These are phyloP conservation scores for Cyclocybe aegerita DNA, from an alignment of 768 basidiomycete species.

Conservation along the genomic window DNA sequence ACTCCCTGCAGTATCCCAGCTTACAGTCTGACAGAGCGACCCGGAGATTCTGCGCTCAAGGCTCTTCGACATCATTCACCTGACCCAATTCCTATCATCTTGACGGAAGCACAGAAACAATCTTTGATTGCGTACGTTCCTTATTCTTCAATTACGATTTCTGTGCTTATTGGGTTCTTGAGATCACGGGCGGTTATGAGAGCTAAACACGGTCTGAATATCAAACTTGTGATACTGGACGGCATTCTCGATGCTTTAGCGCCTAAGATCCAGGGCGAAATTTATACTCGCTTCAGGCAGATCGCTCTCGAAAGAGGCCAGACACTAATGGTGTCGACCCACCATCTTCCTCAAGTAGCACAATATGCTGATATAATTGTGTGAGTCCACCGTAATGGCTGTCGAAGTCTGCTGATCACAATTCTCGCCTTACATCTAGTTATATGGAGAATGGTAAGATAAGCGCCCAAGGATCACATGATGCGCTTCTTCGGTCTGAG, in stretches of 20 bases:
- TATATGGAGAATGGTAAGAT: conserved; percentile 37
- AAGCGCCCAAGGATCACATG: conserved; percentile 33
- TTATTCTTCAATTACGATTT: no score
- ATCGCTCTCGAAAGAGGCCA: conserved; percentile 33
- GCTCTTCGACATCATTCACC: conserved; percentile 24
- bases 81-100: conserved; percentile 14
- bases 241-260: conserved; percentile 53
- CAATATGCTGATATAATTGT: conserved; percentile 48
- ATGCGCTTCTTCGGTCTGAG: conserved; percentile 23
- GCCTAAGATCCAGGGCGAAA: conserved; percentile 43
- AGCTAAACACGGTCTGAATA: conserved; percentile 22
- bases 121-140: no score
- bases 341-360: conserved; percentile 41
- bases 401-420: conserved; percentile 4
- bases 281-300: conserved; percentile 36
- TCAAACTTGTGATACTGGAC: conserved; percentile 49
- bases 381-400: conserved; percentile 28
- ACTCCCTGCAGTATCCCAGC: conserved; percentile 27
- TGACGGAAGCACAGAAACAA: conserved; percentile 21
- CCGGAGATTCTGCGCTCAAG: conserved; percentile 24
- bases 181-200: conserved; percentile 44
- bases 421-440: conserved; percentile 15
- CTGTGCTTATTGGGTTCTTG: no score
- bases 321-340: conserved; percentile 51
- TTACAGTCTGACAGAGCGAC: conserved; percentile 26